These are phyloP conservation scores for Groenewaldozyma tartarivorans DNA, from an alignment of 805 yeast genomes.

Conservation along the genomic window DNA sequence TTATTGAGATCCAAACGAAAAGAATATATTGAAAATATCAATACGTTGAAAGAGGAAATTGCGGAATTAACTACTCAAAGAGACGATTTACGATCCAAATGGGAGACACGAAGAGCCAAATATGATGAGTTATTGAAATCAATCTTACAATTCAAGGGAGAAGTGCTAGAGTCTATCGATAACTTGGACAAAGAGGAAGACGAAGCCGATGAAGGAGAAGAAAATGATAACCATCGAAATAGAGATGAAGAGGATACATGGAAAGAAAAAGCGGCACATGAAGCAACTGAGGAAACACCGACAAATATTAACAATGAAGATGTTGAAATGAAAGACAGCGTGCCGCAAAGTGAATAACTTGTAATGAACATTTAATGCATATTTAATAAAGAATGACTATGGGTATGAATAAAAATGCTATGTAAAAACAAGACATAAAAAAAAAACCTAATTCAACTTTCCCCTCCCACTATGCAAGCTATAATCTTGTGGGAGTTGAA, in stretches of 20 bases:
- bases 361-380: not conserved
- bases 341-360: not conserved
- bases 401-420: not conserved
- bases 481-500: constrained; percentile 12
- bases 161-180: constrained; percentile 11
- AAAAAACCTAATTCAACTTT: constrained; percentile 6
- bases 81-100: constrained; percentile 10
- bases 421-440: not conserved
- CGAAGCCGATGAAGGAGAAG: constrained; percentile 12
- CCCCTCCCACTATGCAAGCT: no score
- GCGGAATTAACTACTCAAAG: constrained; percentile 16
- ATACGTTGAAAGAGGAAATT: constrained; percentile 18
- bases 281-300: not conserved
- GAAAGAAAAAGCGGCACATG: constrained; percentile 3
- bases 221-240: no score
- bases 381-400: not conserved
- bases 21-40: constrained; percentile 13
- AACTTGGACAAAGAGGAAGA: constrained; percentile 6
- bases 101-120: constrained; percentile 17
- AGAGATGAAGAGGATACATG: constrained; percentile 3
- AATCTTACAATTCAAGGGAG: constrained; percentile 16
- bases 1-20: constrained; percentile 17
- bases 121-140: constrained; percentile 17
- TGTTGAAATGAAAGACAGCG: constrained; percentile 1
- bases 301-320: not conserved